Conservation (phyloP, 768 basidiomycete species). For the Leccinum disarticulatum region DNA sequence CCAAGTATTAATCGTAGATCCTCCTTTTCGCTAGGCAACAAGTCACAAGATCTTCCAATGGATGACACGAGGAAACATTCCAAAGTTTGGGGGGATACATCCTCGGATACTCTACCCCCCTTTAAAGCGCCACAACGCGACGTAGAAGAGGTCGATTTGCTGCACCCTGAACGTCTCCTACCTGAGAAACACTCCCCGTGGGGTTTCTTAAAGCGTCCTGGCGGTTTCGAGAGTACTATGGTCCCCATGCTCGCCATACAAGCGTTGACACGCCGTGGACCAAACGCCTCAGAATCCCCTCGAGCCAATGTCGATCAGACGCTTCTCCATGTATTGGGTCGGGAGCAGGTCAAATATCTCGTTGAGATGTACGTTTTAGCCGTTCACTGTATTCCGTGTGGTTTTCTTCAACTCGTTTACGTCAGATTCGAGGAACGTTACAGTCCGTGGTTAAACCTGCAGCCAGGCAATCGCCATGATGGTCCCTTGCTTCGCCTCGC, state of each 20-base stretch:
- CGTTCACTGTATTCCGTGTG: background rate
- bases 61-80: constrained; percentile 25
- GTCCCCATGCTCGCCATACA: constrained; percentile 48
- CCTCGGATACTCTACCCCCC: constrained; percentile 14
- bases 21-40: constrained; percentile 22
- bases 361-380: constrained; percentile 36
- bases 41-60: constrained; percentile 15
- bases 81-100: constrained; percentile 23
- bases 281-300: constrained; percentile 22
- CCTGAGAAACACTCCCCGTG: constrained; percentile 37
- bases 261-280: constrained; percentile 35
- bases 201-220: constrained; percentile 40
- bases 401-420: background rate
- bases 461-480: constrained; percentile 31
- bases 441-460: constrained; percentile 44
- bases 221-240: constrained; percentile 42
- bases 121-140: constrained; percentile 20
- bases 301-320: constrained; percentile 26
- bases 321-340: constrained; percentile 34
- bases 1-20: constrained; percentile 25
- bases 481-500: constrained; percentile 41
- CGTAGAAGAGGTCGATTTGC: constrained; percentile 30
- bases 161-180: constrained; percentile 37
- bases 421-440: constrained; percentile 44
- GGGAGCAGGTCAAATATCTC: constrained; percentile 37